Conservation (phyloP, 1,139 yeast species). For the Taphrina pruni region DNA sequence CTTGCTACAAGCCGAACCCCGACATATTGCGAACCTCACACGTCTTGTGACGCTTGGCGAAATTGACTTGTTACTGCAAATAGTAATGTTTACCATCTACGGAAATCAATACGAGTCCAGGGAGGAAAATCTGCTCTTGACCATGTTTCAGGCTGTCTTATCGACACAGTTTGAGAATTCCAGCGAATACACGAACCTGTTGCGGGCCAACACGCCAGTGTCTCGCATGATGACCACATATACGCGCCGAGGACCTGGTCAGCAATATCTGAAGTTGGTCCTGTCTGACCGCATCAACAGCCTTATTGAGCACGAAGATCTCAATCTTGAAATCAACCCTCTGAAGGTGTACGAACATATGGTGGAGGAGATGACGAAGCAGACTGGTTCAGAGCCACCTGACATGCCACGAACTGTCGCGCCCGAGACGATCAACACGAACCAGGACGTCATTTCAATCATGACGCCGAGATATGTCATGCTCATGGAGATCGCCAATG, state of each 20-base stretch:
- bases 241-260: slow-evolving; percentile 57
- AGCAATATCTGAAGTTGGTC: slow-evolving; percentile 53
- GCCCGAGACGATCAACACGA: slow-evolving; percentile 51
- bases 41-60: slow-evolving; percentile 54
- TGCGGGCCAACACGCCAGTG: slow-evolving; percentile 56
- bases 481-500: slow-evolving; percentile 64
- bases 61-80: slow-evolving; percentile 55
- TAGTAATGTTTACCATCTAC: slow-evolving; percentile 57
- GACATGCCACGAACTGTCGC: slow-evolving; percentile 47
- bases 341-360: slow-evolving; percentile 52
- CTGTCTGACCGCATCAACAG: slow-evolving; percentile 51
- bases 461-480: slow-evolving; percentile 51
- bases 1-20: slow-evolving; percentile 55
- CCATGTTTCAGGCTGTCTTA: slow-evolving; percentile 55
- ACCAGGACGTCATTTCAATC: slow-evolving; percentile 50
- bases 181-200: slow-evolving; percentile 53
- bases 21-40: slow-evolving; percentile 54
- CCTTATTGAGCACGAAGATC: slow-evolving; percentile 50
- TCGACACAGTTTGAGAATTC: slow-evolving; percentile 54
- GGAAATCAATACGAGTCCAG: slow-evolving; percentile 57
- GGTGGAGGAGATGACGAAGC: slow-evolving; percentile 37
- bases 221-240: slow-evolving; percentile 57
- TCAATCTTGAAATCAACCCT: slow-evolving; percentile 53
- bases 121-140: slow-evolving; percentile 54
- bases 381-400: slow-evolving; percentile 39